These are phyloP conservation scores for Aphanoascus verrucosus DNA, from an alignment of 2,329 filamentous ascomycete genomes.

Conservation along the genomic window DNA sequence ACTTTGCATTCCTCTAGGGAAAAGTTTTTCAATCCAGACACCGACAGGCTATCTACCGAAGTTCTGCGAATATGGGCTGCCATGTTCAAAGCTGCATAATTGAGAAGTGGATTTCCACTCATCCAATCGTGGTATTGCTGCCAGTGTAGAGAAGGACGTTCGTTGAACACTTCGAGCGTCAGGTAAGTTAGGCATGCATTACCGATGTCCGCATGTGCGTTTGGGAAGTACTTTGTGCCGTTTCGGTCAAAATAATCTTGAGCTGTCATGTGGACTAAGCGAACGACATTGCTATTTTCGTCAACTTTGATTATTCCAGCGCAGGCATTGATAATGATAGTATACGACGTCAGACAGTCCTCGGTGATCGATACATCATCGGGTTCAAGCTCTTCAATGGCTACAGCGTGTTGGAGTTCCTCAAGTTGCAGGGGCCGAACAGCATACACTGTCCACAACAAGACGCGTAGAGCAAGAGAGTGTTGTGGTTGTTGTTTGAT, in stretches of 20 bases:
- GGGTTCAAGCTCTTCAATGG: background rate
- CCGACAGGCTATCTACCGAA: too few species aligned
- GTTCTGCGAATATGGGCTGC: too few species aligned
- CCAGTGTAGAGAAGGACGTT: background rate
- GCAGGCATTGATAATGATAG: background rate
- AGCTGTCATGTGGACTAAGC: background rate
- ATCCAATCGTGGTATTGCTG: background rate
- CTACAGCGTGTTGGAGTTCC: background rate
- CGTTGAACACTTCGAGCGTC: background rate
- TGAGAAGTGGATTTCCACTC: too few species aligned
- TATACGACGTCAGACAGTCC: background rate
- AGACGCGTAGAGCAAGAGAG: background rate
- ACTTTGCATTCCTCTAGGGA: too few species aligned
- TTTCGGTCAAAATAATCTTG: background rate
- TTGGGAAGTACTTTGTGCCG: background rate
- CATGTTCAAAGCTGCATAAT: too few species aligned
- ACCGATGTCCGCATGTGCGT: background rate
- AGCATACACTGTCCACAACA: constrained; percentile 1
- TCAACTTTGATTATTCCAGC: background rate
- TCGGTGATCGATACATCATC: background rate
- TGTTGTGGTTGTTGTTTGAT: background rate
- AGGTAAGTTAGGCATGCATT: background rate
- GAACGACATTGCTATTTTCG: background rate
- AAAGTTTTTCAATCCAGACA: too few species aligned
- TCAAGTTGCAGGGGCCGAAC: background rate